A percentile compares a stretch with the other conserved stretches of the same genome.
Conservation (phyloP, 1,284 basidiomycete species). For the Trichosporon sp. region DNA sequence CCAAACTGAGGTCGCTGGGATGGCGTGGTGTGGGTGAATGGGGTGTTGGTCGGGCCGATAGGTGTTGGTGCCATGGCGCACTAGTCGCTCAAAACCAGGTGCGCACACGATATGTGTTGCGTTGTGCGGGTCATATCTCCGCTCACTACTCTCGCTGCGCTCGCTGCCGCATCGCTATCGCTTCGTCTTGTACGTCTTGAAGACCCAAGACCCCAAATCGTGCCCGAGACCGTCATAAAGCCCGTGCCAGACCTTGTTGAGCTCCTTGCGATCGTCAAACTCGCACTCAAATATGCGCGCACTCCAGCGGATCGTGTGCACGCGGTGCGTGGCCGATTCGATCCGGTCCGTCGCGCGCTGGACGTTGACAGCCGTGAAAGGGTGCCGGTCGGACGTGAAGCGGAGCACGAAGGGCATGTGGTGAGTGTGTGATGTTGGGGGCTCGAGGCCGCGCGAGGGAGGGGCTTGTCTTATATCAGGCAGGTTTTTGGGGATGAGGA, state of each 20-base stretch:
- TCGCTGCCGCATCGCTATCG: background rate
- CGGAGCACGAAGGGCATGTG: constrained; percentile 12
- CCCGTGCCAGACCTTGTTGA: background rate
- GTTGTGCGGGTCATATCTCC: too few relatives aligned
- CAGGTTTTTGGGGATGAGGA: background rate
- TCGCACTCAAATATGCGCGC: constrained; percentile 9
- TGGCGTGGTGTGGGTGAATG: too few relatives aligned
- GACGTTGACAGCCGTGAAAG: background rate
- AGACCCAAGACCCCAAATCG: background rate
- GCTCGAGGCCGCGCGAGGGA: background rate
- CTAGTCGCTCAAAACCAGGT: too few relatives aligned
- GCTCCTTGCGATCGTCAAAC: constrained; percentile 15
- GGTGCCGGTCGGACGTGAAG: constrained; percentile 7
- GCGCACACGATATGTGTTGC: too few relatives aligned
- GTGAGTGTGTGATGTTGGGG: background rate
- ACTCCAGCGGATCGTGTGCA: constrained; percentile 6
- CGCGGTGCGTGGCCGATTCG: background rate
- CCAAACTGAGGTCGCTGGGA: too few relatives aligned
- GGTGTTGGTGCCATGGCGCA: too few relatives aligned
- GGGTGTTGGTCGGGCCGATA: too few relatives aligned
- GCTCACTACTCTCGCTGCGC: too few relatives aligned
- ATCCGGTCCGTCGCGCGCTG: background rate
- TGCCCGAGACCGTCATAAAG: background rate
- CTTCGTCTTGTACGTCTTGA: constrained; percentile 17
- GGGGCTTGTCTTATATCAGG: background rate